phyloP scores from a whole-genome alignment of 768 basidiomycete genomes.

The Trametes sanguinea region DNA sequence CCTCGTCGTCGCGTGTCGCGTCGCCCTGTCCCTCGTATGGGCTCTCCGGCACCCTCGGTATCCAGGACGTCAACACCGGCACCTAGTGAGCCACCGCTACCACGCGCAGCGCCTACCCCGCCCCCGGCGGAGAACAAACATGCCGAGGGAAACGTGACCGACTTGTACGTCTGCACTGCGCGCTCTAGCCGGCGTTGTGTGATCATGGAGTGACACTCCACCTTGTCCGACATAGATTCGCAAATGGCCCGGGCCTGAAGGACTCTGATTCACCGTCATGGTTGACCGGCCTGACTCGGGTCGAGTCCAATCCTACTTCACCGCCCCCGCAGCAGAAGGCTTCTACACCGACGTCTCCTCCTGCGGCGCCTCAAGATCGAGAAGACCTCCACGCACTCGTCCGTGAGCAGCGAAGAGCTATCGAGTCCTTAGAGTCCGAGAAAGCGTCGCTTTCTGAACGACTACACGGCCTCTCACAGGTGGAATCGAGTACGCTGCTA shows the following conservation, averaged over 20 bases:
- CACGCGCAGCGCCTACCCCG: constrained; percentile 14
- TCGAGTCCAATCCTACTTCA: constrained; percentile 30
- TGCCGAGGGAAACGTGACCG: constrained; percentile 40
- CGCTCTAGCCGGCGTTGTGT: constrained; percentile 6
- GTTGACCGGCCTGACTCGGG: constrained; percentile 60
- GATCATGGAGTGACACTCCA: not conserved
- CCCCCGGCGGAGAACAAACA: constrained; percentile 40
- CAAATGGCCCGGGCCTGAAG: constrained; percentile 35
- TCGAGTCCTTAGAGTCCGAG: constrained; percentile 66
- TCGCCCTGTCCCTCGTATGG: constrained; percentile 33
- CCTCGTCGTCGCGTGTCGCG: constrained; percentile 27
- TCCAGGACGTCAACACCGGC: constrained; percentile 39
- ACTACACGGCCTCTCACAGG: constrained; percentile 55
- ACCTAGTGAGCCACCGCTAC: constrained; percentile 23
- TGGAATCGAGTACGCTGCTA: constrained; percentile 58
- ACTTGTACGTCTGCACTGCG: constrained; percentile 55
- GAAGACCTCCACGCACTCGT: constrained; percentile 36
- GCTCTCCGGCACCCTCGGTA: constrained; percentile 49
- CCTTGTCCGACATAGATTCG: constrained; percentile 40
- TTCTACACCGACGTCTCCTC: constrained; percentile 13
- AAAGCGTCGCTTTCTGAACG: constrained; percentile 42
- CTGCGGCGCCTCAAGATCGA: constrained; percentile 22
- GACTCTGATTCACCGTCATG: constrained; percentile 49
- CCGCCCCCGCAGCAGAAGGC: constrained; percentile 29
- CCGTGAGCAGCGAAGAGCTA: constrained; percentile 70